Percentiles rank a stretch among this genome's conserved stretches.
Evolutionary conservation across 2,329 filamentous ascomycete species (phyloP).

Genomic region (Bipolaris bicolor): DNA sequence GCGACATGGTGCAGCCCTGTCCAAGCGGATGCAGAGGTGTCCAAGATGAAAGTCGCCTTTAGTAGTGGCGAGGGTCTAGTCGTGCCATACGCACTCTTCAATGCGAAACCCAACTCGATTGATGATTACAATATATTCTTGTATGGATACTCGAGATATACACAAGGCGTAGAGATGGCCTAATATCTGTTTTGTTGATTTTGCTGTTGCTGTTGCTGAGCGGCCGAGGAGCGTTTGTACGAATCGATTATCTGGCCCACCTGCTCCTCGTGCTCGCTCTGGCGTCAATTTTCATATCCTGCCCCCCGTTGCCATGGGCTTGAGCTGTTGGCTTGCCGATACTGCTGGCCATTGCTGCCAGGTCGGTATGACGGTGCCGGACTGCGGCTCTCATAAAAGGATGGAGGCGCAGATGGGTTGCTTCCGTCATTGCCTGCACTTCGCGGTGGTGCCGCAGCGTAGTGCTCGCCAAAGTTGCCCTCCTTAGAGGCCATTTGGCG

Average conservation of each 20-base stretch:
- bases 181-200: conserved; percentile 28
- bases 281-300: conserved; percentile 64
- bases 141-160: conserved; percentile 28
- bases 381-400: conserved; percentile 45
- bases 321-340: conserved; percentile 59
- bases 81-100: conserved; percentile 22
- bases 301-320: conserved; percentile 71
- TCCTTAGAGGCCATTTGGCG: conserved; percentile 44
- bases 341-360: conserved; percentile 42
- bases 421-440: conserved; percentile 49
- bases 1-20: conserved; percentile 8
- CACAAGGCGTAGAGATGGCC: conserved; percentile 32
- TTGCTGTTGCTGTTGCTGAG: conserved; percentile 16
- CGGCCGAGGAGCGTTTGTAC: conserved; percentile 42
- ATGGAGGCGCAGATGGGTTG: conserved; percentile 43
- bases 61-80: conserved; percentile 23
- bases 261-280: conserved; percentile 47
- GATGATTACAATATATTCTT: conserved; percentile 34
- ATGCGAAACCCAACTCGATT: conserved; percentile 25
- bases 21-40: conserved; percentile 15
- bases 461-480: conserved; percentile 50
- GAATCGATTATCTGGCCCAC: conserved; percentile 46
- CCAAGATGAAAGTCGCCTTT: conserved; percentile 28
- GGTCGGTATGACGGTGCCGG: conserved; percentile 46
- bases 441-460: conserved; percentile 51